Evolutionary conservation across 306 rosid genomes (phyloP), one percentile per base, ranked within the genome.

Genomic region (Quercus dentata): DNA sequence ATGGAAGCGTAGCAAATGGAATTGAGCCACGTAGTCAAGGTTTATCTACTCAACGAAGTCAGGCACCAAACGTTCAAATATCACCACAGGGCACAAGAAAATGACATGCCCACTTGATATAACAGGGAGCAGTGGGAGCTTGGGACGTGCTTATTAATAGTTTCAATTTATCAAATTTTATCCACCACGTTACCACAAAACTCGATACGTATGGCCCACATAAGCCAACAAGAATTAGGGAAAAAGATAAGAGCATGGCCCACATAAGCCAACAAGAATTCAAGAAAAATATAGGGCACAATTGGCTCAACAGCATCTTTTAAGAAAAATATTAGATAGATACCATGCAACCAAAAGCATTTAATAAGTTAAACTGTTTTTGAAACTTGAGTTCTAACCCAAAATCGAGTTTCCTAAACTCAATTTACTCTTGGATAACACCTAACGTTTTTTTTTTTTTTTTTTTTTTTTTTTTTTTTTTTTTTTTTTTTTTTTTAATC

Each of bases 1-100:
- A 84, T 14, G 55, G 35, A 44, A 6, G 35, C 9, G 13, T 14
- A 44, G 74, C 98, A 30, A 95, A 95, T 91, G 74, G 77, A 23
- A 23, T 4, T 0, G 3, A 20, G 98, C 89, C 99, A 95, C 88
- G 91, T 90, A 38, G 78, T 20, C 73, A 33, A 11, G 3, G 68
- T 77, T 80, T 93, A 95, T 95, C 99, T 80, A 74, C 63, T 56
- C 0, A 1, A 20, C 59, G 21, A 76, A 71, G 52, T 73, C 57
- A 13, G 78, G 78, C 85, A 82, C 94, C 89, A 91, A 81, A 56
- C 77, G 62, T 82, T 90, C 73, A 6, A 18, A 57, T 23, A 28
- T 5, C 73, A 51, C 63, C 35, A 17, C 12, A 25, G 2, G 55
- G 28, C 74, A 2, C 31, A 13, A 56, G 73, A 86, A 64, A 84